Evolutionary conservation across 2,329 filamentous ascomycete species (phyloP).

Genomic region (Fusarium scirpi): DNA sequence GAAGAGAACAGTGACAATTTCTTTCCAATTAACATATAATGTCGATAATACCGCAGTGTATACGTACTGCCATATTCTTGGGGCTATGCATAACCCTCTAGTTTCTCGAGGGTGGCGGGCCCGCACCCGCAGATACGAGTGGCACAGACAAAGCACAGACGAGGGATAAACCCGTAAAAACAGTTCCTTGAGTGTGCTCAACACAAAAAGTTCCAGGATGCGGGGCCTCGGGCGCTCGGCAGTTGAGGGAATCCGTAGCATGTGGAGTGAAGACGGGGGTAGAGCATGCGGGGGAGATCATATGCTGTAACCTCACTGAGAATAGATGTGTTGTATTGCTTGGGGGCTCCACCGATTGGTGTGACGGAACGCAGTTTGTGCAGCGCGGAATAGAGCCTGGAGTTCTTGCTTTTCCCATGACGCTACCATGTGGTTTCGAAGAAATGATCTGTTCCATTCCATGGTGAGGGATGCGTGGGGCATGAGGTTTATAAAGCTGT

Average conservation of each 20-base stretch:
- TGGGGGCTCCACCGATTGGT: no score
- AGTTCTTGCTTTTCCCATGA: no score
- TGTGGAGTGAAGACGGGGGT: neutral
- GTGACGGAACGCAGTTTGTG: no score
- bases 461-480: no score
- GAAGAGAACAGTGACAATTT: neutral
- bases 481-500: no score
- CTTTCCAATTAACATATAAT: neutral
- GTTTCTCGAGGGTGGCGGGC: constrained; percentile 19
- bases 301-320: neutral
- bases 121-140: constrained; percentile 28
- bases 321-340: no score
- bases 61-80: neutral
- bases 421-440: no score
- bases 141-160: neutral
- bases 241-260: constrained; percentile 4
- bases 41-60: neutral
- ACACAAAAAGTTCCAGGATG: neutral
- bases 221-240: constrained; percentile 28
- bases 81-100: neutral
- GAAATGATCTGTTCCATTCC: no score
- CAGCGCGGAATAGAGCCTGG: no score
- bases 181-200: neutral
- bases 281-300: neutral
- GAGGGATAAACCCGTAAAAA: neutral